Evolutionary conservation across 345 rosid genomes (phyloP), one percentile per base, ranked within the genome.

Genomic region (Boechera retrofracta): DNA sequence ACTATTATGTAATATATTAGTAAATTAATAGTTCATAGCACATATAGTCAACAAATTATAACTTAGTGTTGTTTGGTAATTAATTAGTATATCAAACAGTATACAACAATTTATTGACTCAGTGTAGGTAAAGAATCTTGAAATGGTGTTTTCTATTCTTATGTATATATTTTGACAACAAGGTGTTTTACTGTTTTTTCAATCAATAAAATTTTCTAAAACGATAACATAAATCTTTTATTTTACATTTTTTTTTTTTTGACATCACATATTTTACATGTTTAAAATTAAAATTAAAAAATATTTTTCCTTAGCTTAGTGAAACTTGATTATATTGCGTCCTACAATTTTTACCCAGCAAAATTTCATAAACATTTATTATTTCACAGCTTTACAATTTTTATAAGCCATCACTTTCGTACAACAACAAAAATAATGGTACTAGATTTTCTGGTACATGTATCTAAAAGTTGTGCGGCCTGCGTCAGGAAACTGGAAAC

Each of bases 361-460:
- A 9, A 45, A 8, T 4, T 45, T 10, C n/a, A 18, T 67, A 11
- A 36, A 24, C 15, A 36, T 53, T 29, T 55, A 71, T 18, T 4
- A 24, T 9, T 13, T 4, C 32, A 33, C 57, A 67, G 47, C 21
- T 35, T 67, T 35, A 51, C 38, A 69, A 38, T 4, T 38, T 38
- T 6, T 1, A 24, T 24, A 45, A 64, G 64, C 48, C 48, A 45
- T 74, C 72, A 47, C 78, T 66, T 66, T 66, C 66, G 9, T 44
- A 11, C 41, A 24, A 55, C 26, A 33, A 42, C 58, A 53, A 33
- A 45, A 56, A 24, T 0, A 65, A 15, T 0, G 28, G 3, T 61
- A 39, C 39, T 49, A 11, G 56, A 33, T 10, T 18, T 68, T 21
- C 79, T 61, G 57, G 65, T 74, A 74, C 78, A 56, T 74, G 64